Evolutionary conservation across 805 yeast genomes (phyloP).

Genomic region (Saturnispora zaruensis): DNA sequence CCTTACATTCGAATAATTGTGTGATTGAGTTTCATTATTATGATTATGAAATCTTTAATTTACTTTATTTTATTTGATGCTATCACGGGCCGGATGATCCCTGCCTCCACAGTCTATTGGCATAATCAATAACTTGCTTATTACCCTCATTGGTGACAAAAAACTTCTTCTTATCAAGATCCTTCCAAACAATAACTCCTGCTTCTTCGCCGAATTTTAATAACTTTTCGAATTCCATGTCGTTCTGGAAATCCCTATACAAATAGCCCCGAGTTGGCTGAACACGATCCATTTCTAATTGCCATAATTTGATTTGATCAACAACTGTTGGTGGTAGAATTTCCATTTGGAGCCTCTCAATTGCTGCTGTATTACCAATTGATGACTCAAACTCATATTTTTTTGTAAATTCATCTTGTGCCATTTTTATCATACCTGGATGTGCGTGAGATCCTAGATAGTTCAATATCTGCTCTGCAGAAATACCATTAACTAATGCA

Average conservation of each 20-base stretch:
- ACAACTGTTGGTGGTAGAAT: constrained; percentile 91
- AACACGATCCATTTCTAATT: constrained; percentile 87
- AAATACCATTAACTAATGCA: constrained; percentile 81
- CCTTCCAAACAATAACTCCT: constrained; percentile 88
- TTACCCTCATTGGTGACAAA: constrained; percentile 87
- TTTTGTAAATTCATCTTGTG: constrained; percentile 60
- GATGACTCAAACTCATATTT: constrained; percentile 56
- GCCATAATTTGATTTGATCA: constrained; percentile 95
- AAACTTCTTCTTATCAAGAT: constrained; percentile 56
- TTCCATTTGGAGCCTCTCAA: constrained; percentile 43
- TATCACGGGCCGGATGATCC: background rate
- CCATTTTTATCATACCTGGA: constrained; percentile 73
- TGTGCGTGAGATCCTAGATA: constrained; percentile 90
- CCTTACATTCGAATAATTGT: background rate
- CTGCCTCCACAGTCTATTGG: constrained; percentile 48
- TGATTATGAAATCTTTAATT: background rate
- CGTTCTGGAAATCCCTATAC: constrained; percentile 75
- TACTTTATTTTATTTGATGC: background rate
- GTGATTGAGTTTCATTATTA: background rate
- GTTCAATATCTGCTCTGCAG: constrained; percentile 88
- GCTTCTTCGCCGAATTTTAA: constrained; percentile 78
- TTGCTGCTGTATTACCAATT: constrained; percentile 30
- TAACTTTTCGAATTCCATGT: constrained; percentile 64
- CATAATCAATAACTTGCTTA: constrained; percentile 83
- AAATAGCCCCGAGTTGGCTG: constrained; percentile 79